A percentile compares a stretch with the other conserved stretches of the same genome.
These are phyloP conservation scores for Metschnikowia chrysomelidarum DNA, from an alignment of 805 yeast species.

Conservation along the genomic window DNA sequence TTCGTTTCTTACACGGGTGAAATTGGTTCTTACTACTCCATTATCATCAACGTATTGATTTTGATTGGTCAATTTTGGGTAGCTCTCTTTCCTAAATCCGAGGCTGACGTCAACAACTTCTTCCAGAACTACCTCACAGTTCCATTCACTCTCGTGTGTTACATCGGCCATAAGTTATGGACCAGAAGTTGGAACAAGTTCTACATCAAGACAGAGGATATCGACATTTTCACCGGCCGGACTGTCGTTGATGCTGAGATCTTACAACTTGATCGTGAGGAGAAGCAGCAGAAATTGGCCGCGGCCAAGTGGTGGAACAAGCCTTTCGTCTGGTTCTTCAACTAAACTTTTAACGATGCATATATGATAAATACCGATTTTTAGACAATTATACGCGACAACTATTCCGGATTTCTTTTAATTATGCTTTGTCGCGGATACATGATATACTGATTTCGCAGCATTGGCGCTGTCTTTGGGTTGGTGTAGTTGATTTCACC, in stretches of 20 bases:
- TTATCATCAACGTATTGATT: slow-evolving; percentile 30
- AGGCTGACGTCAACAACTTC: slow-evolving; percentile 26
- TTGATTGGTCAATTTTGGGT: slow-evolving; percentile 46
- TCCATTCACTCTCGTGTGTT: slow-evolving; percentile 23
- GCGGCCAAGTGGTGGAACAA: slow-evolving; percentile 18
- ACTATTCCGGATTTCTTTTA: background rate
- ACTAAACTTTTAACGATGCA: slow-evolving; percentile 7
- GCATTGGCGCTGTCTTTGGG: no score
- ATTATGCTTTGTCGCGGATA: background rate
- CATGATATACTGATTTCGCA: no score
- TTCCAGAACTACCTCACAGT: slow-evolving; percentile 29
- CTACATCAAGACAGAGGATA: slow-evolving; percentile 21
- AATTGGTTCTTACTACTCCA: slow-evolving; percentile 37
- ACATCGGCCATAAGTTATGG: slow-evolving; percentile 25
- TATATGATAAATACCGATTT: slow-evolving; percentile 5
- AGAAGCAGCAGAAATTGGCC: slow-evolving; percentile 16
- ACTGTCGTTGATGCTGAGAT: slow-evolving; percentile 24
- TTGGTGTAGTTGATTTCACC: no score
- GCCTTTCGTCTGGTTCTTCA: slow-evolving; percentile 19
- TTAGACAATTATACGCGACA: background rate
- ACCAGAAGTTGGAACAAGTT: slow-evolving; percentile 22
- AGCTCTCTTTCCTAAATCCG: slow-evolving; percentile 36
- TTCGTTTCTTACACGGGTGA: slow-evolving; percentile 39
- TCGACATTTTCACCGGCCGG: slow-evolving; percentile 23
- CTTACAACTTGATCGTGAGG: slow-evolving; percentile 25